Conservation (phyloP, 331 rosid species). For the Acacia concinna region DNA sequence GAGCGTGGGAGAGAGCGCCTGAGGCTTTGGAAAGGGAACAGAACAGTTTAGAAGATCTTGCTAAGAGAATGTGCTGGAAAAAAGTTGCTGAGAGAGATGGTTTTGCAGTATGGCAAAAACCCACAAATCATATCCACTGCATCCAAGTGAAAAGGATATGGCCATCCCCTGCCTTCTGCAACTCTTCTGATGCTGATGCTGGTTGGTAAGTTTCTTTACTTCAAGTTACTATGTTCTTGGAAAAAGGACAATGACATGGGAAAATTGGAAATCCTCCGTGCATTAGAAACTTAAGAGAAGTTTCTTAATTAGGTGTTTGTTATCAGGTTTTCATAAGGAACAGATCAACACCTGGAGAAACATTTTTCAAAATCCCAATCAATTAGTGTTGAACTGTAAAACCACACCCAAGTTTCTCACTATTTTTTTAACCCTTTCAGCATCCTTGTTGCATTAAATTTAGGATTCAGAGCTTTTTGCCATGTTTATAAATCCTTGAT, state of each 20-base stretch:
- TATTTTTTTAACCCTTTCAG: not conserved
- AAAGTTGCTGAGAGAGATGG: constrained; percentile 49
- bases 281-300: not conserved
- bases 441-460: not conserved
- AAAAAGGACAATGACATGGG: not conserved
- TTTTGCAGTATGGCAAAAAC: constrained; percentile 57
- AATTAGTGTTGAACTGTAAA: not conserved
- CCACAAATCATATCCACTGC: constrained; percentile 46
- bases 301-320: not conserved
- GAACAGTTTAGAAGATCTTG: constrained; percentile 48
- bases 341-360: not conserved
- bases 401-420: not conserved
- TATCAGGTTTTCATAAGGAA: not conserved
- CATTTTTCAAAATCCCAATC: not conserved
- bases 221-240: not conserved
- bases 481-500: constrained; percentile 5
- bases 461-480: not conserved
- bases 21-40: constrained; percentile 44
- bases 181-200: constrained; percentile 46
- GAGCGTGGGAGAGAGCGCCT: constrained; percentile 44
- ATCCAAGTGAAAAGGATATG: constrained; percentile 31
- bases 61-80: constrained; percentile 54
- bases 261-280: not conserved
- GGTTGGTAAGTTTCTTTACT: constrained; percentile 47
- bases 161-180: constrained; percentile 44